A percentile compares a stretch with the other conserved stretches of the same genome.
phyloP scores from a whole-genome alignment of 306 rosid genomes.

The Cucurbita pepo region DNA sequence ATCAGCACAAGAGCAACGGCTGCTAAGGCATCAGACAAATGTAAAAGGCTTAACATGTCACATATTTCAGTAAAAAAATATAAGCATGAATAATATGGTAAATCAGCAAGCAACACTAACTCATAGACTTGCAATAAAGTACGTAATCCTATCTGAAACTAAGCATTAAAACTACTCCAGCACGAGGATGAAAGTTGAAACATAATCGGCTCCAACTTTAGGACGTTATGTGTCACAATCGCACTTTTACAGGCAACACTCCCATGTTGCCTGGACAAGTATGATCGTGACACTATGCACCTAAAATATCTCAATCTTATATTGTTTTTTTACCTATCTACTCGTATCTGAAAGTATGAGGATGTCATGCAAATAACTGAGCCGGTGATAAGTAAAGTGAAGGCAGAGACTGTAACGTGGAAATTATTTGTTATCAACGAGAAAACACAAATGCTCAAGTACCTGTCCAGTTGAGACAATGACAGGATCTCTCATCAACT shows the following conservation, averaged over 20 bases:
- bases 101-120: neutral
- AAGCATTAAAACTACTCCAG: neutral
- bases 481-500: constrained; percentile 92
- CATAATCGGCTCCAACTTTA: neutral
- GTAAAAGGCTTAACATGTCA: neutral
- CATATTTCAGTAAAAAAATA: neutral
- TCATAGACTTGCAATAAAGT: neutral
- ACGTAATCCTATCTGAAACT: neutral
- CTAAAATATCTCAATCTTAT: neutral
- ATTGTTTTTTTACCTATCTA: neutral
- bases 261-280: too few species aligned
- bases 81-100: neutral
- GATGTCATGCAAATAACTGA: neutral
- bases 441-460: constrained; percentile 11
- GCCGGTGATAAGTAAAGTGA: neutral
- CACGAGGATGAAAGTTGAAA: neutral
- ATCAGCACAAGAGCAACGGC: neutral
- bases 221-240: too few species aligned
- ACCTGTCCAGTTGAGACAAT: constrained; percentile 99
- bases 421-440: neutral
- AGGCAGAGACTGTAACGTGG: neutral
- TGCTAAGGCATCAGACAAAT: neutral
- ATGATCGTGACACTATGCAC: neutral
- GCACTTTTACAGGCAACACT: too few species aligned
- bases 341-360: neutral